Base-by-base conservation (phyloP, 2,329 filamentous ascomycete genomes). In the Diaporthe citriasiana region DNA sequence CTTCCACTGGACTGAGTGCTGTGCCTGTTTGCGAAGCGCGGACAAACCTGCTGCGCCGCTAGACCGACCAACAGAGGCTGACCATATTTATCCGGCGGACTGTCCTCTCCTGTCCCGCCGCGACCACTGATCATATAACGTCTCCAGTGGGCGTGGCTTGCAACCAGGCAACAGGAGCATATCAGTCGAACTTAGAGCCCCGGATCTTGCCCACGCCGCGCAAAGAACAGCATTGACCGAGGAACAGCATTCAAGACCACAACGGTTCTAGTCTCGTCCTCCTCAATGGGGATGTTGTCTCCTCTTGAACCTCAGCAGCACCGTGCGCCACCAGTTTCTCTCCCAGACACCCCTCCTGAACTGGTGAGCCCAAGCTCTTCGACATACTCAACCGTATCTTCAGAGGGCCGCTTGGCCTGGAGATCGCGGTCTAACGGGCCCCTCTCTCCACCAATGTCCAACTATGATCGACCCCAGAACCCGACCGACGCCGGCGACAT, bases 361-460 rank as follows among this genome's bases (percentile, higher is more conserved):
- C 81, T 89, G 79, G 84, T 86, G 78, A 90, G 88, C 80, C 86
- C 87, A 74, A 85, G 85, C 72, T 85, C 85, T 70, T 85, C 87
- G 25, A 85, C 85, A 40, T 86, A 85, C 78, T 85, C 85, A 15
- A 85, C 85, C 68, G 85, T 83, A 50, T 77, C 78, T 70, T 79
- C 83, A 69, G 86, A 85, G 78, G 87, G 57, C 53, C 70, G 88
- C 76, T 83, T 84, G 78, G 80, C 82, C 73, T 88, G 87, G 85
- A 83, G 82, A 69, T 82, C 82, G 68, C 80, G 81, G 75, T 81
- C 82, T 74, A 74, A 33, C 71, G 74, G 71, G 4, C 85, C 86
- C 74, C 82, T 87, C 76, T 88, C 88, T 76, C 85, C 88, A 80
- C 87, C 87, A 77, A 91, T 90, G 89, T 88, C 88, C 79, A 87